Percentiles rank a stretch among this genome's conserved stretches.
Evolutionary conservation across 768 basidiomycete species (phyloP).

Genomic region (Hortiboletus flavorubellus): DNA sequence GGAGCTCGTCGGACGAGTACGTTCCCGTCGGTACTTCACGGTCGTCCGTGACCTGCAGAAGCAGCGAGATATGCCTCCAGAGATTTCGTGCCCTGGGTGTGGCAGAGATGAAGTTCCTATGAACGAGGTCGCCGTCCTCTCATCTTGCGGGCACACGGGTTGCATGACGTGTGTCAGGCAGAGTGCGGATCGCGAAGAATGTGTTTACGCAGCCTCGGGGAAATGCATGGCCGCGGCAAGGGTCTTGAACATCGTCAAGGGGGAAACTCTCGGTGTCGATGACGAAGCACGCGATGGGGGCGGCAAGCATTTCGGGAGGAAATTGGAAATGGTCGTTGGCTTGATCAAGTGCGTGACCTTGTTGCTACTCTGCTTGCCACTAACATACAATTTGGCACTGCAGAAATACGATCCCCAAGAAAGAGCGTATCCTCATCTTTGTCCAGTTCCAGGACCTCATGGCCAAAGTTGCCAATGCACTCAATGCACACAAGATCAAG

Average conservation of each 20-base stretch:
- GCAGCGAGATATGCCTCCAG: slow-evolving; percentile 56
- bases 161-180: slow-evolving; percentile 70
- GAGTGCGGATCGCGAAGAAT: slow-evolving; percentile 76
- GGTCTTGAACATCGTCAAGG: slow-evolving; percentile 77
- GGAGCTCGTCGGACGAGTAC: slow-evolving; percentile 85
- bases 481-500: slow-evolving; percentile 64
- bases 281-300: slow-evolving; percentile 68
- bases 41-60: slow-evolving; percentile 87
- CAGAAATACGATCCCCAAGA: slow-evolving; percentile 64
- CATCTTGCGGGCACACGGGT: slow-evolving; percentile 90
- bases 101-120: slow-evolving; percentile 52
- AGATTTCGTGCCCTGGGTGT: slow-evolving; percentile 63
- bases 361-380: not conserved
- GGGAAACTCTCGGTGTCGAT: slow-evolving; percentile 74
- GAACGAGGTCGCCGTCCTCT: slow-evolving; percentile 76
- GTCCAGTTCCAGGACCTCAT: slow-evolving; percentile 96
- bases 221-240: slow-evolving; percentile 79
- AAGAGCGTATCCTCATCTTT: slow-evolving; percentile 86
- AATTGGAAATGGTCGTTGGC: slow-evolving; percentile 72
- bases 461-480: slow-evolving; percentile 84
- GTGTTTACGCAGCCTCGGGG: slow-evolving; percentile 67
- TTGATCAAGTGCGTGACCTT: slow-evolving; percentile 63
- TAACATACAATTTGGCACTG: not conserved
- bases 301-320: slow-evolving; percentile 79
- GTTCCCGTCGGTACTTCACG: slow-evolving; percentile 89